These are phyloP conservation scores for Pseudogymnoascus sp. DNA, from an alignment of 2,329 filamentous ascomycete genomes.

Conservation along the genomic window DNA sequence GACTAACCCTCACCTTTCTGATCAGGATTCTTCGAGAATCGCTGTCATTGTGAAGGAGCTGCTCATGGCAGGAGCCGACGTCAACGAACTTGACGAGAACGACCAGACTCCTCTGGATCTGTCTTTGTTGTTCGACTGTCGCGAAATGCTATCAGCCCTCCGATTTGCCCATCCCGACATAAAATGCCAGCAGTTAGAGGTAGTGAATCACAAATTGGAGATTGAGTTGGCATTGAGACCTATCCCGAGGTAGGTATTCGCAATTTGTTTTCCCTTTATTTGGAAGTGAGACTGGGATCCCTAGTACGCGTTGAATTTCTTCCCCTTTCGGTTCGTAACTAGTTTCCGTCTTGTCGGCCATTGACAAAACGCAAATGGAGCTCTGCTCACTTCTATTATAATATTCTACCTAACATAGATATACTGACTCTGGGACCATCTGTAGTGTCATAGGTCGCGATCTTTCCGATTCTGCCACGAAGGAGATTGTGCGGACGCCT, in stretches of 20 bases:
- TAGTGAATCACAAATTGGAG: not conserved
- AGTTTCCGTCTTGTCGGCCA: not conserved
- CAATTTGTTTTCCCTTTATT: too few species aligned
- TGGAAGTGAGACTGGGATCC: too few species aligned
- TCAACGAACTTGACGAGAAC: conserved; percentile 10
- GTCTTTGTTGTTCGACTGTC: conserved; percentile 11
- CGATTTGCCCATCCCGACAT: conserved; percentile 6
- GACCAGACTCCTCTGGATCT: conserved; percentile 13
- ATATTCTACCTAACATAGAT: too few species aligned
- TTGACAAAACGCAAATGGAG: too few species aligned
- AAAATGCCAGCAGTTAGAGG: conserved; percentile 6
- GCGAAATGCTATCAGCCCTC: conserved; percentile 7
- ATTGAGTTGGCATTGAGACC: conserved; percentile 9
- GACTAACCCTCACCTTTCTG: not conserved
- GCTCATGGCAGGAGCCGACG: conserved; percentile 11
- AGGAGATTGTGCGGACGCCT: too few species aligned
- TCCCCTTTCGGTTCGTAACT: not conserved
- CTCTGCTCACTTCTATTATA: too few species aligned
- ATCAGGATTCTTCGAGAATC: conserved; percentile 9
- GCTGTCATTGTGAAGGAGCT: conserved; percentile 7
- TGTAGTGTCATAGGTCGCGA: too few species aligned
- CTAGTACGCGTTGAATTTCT: not conserved
- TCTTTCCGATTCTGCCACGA: too few species aligned
- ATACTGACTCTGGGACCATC: too few species aligned
- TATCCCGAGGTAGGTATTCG: too few species aligned